Base-by-base conservation (phyloP, 108 stramenopile genomes). In the Cyclostephanos tholiformis region DNA sequence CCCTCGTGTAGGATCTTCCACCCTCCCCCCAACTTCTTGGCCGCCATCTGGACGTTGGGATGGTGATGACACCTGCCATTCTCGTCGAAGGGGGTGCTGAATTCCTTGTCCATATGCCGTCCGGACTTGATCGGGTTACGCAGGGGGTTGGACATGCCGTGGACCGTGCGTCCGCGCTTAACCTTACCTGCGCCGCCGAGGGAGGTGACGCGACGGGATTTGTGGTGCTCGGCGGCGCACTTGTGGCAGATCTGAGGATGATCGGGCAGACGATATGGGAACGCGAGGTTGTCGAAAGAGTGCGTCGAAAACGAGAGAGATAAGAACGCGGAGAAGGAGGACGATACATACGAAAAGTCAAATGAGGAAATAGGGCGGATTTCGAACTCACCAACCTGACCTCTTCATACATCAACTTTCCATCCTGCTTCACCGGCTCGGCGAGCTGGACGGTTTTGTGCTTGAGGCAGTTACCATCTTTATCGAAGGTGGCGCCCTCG, bases 131-230 rank as follows among this genome's bases (percentile, higher is more conserved):
- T 27, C 43, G 69, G 23, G 46, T 64, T 27, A 14, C 52, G 48
- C 38, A 74, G 69, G 25, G 80, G 73, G 58, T 73, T 74, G 50
- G 67, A 48, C 55, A 49, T 66, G 58, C 74, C 80, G 38, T 81
- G 80, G 48, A 81, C 69, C 46, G 69, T 68, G 8, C 67, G 67
- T n/a, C 73, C 73, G 7, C 59, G 58, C 52, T 81, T 81, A 23
- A 65, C 48, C 19, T 57, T 69, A 26, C 80, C 80, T 5, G 63
- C 36, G 46, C 80, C 80, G 25, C 80, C 80, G 48, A 81, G 73
- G 29, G 80, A 81, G 51, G 80, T 81, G 56, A 81, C 80, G 36
- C 80, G 80, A 5, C 80, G 67, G 0, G 80, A 81, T 65, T 74
- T 81, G 80, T 81, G 80, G 10, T 20, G 41, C 6, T 67, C 73